Percentiles rank a stretch among this genome's conserved stretches.
These are phyloP conservation scores for Leccinum uliginosum DNA, from an alignment of 768 basidiomycete genomes.

Conservation along the genomic window DNA sequence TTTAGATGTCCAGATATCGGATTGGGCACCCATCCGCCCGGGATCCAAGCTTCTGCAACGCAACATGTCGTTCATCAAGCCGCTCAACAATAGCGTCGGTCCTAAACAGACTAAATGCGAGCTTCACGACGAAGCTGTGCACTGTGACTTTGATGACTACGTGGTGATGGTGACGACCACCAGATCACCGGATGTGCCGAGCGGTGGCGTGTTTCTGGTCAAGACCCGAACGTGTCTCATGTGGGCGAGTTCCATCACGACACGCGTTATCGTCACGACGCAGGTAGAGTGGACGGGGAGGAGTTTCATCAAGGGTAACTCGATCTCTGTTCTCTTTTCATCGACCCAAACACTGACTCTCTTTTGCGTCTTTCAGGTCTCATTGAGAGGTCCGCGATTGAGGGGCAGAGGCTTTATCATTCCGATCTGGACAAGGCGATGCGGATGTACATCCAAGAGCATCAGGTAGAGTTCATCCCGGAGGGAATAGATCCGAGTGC, in stretches of 20 bases:
- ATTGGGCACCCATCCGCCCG: conserved; percentile 74
- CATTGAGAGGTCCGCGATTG: conserved; percentile 86
- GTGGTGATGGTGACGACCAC: conserved; percentile 86
- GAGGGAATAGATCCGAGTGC: conserved; percentile 65
- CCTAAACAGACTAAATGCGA: conserved; percentile 97
- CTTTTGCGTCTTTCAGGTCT: conserved; percentile 53
- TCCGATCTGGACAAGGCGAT: conserved; percentile 78
- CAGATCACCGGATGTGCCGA: conserved; percentile 90
- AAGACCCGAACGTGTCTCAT: conserved; percentile 93
- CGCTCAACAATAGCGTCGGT: conserved; percentile 79
- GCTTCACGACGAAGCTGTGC: conserved; percentile 78
- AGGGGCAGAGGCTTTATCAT: conserved; percentile 89
- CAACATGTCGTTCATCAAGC: conserved; percentile 97
- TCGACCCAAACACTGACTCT: conserved; percentile 1
- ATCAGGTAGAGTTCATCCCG: conserved; percentile 85
- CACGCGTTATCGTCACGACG: conserved; percentile 80
- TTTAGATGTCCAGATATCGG: conserved; percentile 92
- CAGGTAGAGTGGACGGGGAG: conserved; percentile 95
- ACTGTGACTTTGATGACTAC: conserved; percentile 81
- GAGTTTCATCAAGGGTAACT: conserved; percentile 89
- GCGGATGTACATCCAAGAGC: conserved; percentile 83
- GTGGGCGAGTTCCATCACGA: conserved; percentile 81
- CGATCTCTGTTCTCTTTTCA: not conserved
- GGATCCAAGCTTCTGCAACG: conserved; percentile 71
- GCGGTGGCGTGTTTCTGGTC: conserved; percentile 87